phyloP scores from a whole-genome alignment of 192 early-diverging fungal species.

The Phlyctochytrium arcticum region DNA sequence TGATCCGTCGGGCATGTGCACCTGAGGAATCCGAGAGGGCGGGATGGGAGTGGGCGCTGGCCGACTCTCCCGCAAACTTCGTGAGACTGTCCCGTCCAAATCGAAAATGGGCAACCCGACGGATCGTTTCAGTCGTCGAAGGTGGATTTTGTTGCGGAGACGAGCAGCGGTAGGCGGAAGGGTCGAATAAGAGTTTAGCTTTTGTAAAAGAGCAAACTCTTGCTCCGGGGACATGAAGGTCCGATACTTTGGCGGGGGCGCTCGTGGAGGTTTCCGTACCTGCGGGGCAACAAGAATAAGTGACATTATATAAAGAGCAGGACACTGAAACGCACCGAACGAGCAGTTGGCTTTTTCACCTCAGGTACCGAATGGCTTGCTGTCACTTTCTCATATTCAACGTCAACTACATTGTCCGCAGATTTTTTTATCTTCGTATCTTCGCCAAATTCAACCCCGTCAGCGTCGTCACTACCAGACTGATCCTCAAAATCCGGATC shows the following conservation, averaged over 20 bases:
- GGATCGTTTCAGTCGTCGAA: conserved; percentile 59
- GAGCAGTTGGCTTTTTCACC: too few relatives aligned
- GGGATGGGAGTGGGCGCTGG: neutral
- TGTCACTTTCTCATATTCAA: neutral
- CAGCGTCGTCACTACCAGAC: neutral
- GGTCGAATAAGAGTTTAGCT: conserved; percentile 37
- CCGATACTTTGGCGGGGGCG: conserved; percentile 22
- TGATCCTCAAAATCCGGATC: neutral
- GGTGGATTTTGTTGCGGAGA: conserved; percentile 55
- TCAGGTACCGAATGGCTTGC: too few relatives aligned
- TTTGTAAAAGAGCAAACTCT: conserved; percentile 53
- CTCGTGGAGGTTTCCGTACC: neutral
- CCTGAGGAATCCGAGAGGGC: too few relatives aligned
- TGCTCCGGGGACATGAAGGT: conserved; percentile 49
- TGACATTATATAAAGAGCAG: neutral
- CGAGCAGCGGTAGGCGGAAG: conserved; percentile 40
- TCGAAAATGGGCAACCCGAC: conserved; percentile 63
- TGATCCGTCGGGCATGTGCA: too few relatives aligned
- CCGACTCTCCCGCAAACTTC: conserved; percentile 22
- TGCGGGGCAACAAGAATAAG: neutral
- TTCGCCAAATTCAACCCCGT: neutral
- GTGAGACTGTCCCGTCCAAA: conserved; percentile 52
- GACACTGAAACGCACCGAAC: neutral
- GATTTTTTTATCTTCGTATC: neutral
- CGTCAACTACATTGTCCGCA: neutral